Conservation (phyloP, 2,329 filamentous ascomycete species). For the Beauveria brongniartii region DNA sequence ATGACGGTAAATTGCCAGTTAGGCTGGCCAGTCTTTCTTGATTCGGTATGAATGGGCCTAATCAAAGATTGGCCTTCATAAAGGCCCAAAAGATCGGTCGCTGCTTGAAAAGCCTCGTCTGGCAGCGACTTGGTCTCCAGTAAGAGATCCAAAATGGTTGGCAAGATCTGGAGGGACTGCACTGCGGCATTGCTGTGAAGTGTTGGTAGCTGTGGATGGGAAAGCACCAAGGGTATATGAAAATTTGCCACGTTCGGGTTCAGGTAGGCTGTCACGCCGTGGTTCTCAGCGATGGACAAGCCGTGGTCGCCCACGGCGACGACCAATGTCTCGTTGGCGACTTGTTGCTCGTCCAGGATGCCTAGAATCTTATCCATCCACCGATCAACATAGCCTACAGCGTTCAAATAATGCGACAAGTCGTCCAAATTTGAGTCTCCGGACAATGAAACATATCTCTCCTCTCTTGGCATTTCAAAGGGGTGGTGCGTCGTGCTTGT, state of each 20-base stretch:
- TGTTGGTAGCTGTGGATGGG: slow-evolving; percentile 25
- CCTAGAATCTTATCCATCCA: slow-evolving; percentile 25
- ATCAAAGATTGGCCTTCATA: slow-evolving; percentile 29
- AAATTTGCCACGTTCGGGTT: slow-evolving; percentile 24
- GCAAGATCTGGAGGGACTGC: slow-evolving; percentile 24
- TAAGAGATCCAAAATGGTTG: slow-evolving; percentile 28
- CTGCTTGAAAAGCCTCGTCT: slow-evolving; percentile 17
- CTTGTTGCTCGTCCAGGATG: slow-evolving; percentile 22
- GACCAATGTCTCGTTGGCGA: slow-evolving; percentile 26
- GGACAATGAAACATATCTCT: slow-evolving; percentile 18
- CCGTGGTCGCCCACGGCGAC: slow-evolving; percentile 27
- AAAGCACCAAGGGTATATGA: slow-evolving; percentile 24
- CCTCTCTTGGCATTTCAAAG: slow-evolving; percentile 21
- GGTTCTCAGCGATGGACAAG: slow-evolving; percentile 24
- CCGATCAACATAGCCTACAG: slow-evolving; percentile 23
- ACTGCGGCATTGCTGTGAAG: slow-evolving; percentile 23
- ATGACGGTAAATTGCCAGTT: slow-evolving; percentile 20
- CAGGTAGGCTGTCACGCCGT: slow-evolving; percentile 22
- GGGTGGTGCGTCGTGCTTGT: slow-evolving; percentile 29
- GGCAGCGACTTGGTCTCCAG: slow-evolving; percentile 24
- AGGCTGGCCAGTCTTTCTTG: slow-evolving; percentile 17
- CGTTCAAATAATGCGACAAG: slow-evolving; percentile 27
- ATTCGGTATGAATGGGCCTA: slow-evolving; percentile 17
- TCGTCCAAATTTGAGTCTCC: slow-evolving; percentile 21
- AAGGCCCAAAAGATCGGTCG: slow-evolving; percentile 21